Conservation (phyloP, 441 rosid species). For the Pelargonium fulgidum region DNA sequence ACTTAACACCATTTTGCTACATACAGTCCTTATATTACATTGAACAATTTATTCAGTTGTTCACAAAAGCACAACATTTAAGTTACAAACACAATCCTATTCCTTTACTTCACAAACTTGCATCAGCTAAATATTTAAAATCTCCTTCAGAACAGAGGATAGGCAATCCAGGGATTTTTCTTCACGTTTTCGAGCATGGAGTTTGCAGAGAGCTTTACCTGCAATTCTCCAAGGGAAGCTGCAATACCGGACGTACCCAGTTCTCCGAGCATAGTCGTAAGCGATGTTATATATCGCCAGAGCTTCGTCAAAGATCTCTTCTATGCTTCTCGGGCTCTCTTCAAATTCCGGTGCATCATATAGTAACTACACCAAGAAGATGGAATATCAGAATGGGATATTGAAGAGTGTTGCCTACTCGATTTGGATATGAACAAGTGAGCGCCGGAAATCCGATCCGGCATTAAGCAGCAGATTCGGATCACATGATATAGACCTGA, state of each 20-base stretch:
- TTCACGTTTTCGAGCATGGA: conserved; percentile 22
- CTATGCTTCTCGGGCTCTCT: conserved; percentile 29
- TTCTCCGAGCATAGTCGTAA: conserved; percentile 33
- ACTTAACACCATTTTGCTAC: too few relatives aligned
- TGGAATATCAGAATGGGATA: background rate
- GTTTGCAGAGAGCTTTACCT: conserved; percentile 47
- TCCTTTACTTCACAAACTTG: too few relatives aligned
- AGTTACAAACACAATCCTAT: too few relatives aligned
- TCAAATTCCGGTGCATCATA: conserved; percentile 50
- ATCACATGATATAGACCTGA: too few relatives aligned
- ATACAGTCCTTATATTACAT: too few relatives aligned
- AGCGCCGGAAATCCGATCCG: too few relatives aligned
- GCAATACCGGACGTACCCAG: conserved; percentile 14
- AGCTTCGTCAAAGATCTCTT: conserved; percentile 46
- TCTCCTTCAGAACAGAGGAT: conserved; percentile 34
- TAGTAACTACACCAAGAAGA: conserved; percentile 31
- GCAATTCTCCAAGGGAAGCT: conserved; percentile 66
- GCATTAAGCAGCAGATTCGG: background rate
- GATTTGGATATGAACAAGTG: too few relatives aligned
- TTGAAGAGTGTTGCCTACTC: too few relatives aligned
- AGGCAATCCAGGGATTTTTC: conserved; percentile 24
- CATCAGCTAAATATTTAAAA: conserved; percentile 10
- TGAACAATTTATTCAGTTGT: too few relatives aligned
- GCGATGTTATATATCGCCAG: conserved; percentile 42
- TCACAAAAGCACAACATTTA: too few relatives aligned